These are phyloP conservation scores for Salvia splendens DNA, from an alignment of 257 asterid species.

Conservation along the genomic window DNA sequence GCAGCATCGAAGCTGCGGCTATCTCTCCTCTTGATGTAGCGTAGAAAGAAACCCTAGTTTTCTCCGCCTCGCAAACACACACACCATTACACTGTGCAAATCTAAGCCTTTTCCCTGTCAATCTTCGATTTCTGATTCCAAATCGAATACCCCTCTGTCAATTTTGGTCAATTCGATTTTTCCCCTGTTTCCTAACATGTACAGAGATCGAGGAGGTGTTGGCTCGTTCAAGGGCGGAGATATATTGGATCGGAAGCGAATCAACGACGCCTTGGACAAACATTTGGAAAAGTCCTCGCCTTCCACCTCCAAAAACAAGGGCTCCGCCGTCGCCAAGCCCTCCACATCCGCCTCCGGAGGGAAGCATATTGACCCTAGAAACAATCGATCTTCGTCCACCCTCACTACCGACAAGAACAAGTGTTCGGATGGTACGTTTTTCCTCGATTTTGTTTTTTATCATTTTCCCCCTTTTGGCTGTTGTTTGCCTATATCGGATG, in stretches of 20 bases:
- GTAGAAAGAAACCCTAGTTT: conserved; percentile 43
- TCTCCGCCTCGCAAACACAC: conserved; percentile 34
- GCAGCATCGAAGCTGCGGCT: conserved; percentile 34
- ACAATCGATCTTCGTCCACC: conserved; percentile 42
- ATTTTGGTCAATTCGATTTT: conserved; percentile 16
- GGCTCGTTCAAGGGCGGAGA: conserved; percentile 55
- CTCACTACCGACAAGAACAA: conserved; percentile 40
- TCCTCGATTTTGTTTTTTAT: not conserved
- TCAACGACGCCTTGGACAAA: conserved; percentile 58
- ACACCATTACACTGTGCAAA: conserved; percentile 30
- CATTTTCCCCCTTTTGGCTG: not conserved
- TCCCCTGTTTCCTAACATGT: conserved; percentile 37
- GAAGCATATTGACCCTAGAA: conserved; percentile 43
- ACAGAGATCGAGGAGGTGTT: conserved; percentile 60
- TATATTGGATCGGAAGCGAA: conserved; percentile 60
- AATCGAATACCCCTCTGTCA: not conserved
- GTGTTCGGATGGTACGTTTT: conserved; percentile 43
- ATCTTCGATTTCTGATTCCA: conserved; percentile 18
- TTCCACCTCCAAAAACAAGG: conserved; percentile 51
- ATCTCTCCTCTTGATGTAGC: conserved; percentile 26
- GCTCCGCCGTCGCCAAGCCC: conserved; percentile 42
- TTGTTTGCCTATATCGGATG: conserved; percentile 12
- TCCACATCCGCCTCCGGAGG: conserved; percentile 45
- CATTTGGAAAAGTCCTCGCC: conserved; percentile 61
- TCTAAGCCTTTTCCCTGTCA: conserved; percentile 19